Conservation (phyloP, 2,329 filamentous ascomycete species). For the Ceratocystis lukuohia region DNA sequence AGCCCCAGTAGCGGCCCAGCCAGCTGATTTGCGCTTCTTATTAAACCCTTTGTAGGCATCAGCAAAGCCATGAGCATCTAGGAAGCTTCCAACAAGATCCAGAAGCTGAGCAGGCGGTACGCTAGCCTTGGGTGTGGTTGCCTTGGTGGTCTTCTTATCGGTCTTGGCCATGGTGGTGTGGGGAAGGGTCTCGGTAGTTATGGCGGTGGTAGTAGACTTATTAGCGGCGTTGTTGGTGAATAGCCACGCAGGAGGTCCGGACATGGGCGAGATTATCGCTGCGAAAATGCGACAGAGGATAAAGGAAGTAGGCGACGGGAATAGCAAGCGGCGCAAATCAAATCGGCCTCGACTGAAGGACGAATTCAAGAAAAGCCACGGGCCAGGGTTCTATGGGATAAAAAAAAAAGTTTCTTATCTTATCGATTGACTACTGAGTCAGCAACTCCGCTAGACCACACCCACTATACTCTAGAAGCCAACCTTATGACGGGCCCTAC, state of each 20-base stretch:
- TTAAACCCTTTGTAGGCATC: conserved; percentile 48
- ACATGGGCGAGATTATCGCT: conserved; percentile 9
- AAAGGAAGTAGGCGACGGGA: neutral
- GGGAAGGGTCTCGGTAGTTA: conserved; percentile 15
- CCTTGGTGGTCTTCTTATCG: conserved; percentile 25
- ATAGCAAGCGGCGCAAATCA: conserved; percentile 3
- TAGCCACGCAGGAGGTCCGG: conserved; percentile 30
- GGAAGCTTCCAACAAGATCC: conserved; percentile 52
- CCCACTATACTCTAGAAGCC: neutral
- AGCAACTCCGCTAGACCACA: neutral
- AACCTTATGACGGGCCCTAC: neutral
- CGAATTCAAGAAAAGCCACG: neutral
- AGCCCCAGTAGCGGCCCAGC: conserved; percentile 30
- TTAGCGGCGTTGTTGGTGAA: conserved; percentile 31
- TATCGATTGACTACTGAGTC: neutral
- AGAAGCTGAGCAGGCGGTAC: conserved; percentile 48
- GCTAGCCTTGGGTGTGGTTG: conserved; percentile 21
- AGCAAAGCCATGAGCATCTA: conserved; percentile 51
- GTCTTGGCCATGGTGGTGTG: conserved; percentile 25
- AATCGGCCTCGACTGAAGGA: neutral
- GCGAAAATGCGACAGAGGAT: neutral
- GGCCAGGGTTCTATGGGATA: neutral
- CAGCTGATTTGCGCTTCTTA: conserved; percentile 46
- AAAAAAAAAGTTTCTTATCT: conserved; percentile 8
- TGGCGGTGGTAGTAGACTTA: conserved; percentile 20